Evolutionary conservation across 768 basidiomycete genomes (phyloP).

Genomic region (Serpula lacrymans): DNA sequence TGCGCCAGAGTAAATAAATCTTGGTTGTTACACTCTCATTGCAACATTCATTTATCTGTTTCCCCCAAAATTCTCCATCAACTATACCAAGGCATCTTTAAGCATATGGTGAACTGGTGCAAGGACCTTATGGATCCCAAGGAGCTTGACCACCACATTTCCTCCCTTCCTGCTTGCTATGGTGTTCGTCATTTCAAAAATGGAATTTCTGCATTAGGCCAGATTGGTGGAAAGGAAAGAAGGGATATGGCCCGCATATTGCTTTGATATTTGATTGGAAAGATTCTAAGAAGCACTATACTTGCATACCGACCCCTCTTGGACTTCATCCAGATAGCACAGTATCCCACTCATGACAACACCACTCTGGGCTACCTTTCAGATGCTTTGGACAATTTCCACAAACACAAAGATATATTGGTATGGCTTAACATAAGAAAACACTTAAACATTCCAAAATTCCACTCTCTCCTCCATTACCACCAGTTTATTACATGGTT

Average conservation of each 20-base stretch:
- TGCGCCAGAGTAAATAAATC: no score
- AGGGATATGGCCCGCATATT: constrained; percentile 12
- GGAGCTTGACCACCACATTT: no score
- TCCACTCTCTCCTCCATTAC: constrained; percentile 21
- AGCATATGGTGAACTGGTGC: no score
- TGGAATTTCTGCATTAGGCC: constrained; percentile 4
- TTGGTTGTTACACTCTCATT: constrained; percentile 36
- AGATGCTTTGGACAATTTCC: constrained; percentile 11
- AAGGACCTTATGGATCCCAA: no score
- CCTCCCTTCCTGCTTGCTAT: constrained; percentile 3
- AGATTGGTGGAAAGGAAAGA: constrained; percentile 6
- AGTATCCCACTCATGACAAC: constrained; percentile 8
- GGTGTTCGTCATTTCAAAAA: constrained; percentile 7
- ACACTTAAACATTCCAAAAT: constrained; percentile 22
- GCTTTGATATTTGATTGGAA: constrained; percentile 1
- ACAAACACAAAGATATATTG: constrained; percentile 16
- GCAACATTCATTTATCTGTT: constrained; percentile 36
- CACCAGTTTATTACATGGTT: constrained; percentile 2
- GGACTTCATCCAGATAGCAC: constrained; percentile 31
- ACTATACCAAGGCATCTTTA: constrained; percentile 44
- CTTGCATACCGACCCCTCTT: constrained; percentile 8
- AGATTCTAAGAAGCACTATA: background rate
- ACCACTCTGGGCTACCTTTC: constrained; percentile 12
- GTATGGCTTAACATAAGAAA: constrained; percentile 7
- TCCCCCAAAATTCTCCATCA: constrained; percentile 43